Conservation (phyloP, 768 basidiomycete species). For the Astraeus odoratus region DNA sequence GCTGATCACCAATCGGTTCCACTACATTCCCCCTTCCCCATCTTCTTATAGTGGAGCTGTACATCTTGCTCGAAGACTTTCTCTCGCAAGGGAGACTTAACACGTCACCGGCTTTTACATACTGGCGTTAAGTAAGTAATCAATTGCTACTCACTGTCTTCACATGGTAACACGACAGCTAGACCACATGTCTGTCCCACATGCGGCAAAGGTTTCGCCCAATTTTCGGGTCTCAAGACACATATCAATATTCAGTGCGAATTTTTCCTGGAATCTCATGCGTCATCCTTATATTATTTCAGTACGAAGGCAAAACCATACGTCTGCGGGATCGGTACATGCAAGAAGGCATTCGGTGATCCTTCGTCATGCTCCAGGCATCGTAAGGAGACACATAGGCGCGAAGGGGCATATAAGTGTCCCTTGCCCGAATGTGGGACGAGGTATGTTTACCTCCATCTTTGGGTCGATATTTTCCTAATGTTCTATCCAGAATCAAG, state of each 20-base stretch:
- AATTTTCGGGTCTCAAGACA: conserved; percentile 53
- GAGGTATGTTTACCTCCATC: conserved; percentile 25
- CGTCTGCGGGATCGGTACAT: conserved; percentile 40
- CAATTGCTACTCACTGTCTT: background rate
- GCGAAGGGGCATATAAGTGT: conserved; percentile 39
- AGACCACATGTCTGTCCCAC: conserved; percentile 47
- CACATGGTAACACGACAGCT: conserved; percentile 1
- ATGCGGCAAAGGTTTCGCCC: conserved; percentile 53
- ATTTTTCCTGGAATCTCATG: background rate
- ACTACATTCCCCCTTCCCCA: background rate
- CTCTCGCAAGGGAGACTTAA: conserved; percentile 51
- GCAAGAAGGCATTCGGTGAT: conserved; percentile 52
- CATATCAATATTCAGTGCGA: conserved; percentile 64
- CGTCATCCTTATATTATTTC: conserved; percentile 8
- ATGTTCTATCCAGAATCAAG: conserved; percentile 43
- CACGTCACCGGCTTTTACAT: conserved; percentile 49
- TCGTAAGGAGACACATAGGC: conserved; percentile 49
- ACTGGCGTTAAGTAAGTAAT: conserved; percentile 39
- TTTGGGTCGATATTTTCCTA: background rate
- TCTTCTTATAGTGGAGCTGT: conserved; percentile 38
- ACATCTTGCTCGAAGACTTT: conserved; percentile 44
- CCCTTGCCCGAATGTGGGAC: conserved; percentile 39
- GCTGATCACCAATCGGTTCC: background rate
- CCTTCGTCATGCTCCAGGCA: conserved; percentile 67
- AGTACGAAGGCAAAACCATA: conserved; percentile 51